Conservation (phyloP, 495 filamentous ascomycete species). For the Cudoniella acicularis region DNA sequence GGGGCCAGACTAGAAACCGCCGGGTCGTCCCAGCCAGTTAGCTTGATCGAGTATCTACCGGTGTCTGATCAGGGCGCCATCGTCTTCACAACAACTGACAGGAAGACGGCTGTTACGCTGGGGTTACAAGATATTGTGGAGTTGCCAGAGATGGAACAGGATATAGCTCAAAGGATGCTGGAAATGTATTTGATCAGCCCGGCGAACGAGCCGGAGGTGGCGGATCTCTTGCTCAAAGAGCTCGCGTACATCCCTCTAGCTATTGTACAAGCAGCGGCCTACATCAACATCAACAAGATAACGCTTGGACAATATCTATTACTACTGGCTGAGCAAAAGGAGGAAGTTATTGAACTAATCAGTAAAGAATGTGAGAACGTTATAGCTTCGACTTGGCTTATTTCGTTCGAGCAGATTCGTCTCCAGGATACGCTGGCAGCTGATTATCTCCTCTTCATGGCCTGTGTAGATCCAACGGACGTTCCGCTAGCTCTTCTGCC, state of each 20-base stretch:
- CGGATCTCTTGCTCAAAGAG: slow-evolving; percentile 30
- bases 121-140: slow-evolving; percentile 27
- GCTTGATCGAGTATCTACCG: slow-evolving; percentile 28
- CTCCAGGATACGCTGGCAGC: slow-evolving; percentile 32
- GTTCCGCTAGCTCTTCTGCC: slow-evolving; percentile 15
- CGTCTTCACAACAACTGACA: slow-evolving; percentile 20
- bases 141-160: slow-evolving; percentile 26
- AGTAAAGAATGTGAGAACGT: slow-evolving; percentile 45
- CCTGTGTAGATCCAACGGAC: slow-evolving; percentile 10
- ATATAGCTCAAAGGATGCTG: slow-evolving; percentile 25
- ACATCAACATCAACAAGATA: slow-evolving; percentile 39
- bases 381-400: slow-evolving; percentile 51
- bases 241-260: slow-evolving; percentile 44
- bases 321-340: slow-evolving; percentile 39
- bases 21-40: slow-evolving; percentile 7
- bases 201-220: slow-evolving; percentile 3
- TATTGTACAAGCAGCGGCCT: slow-evolving; percentile 44
- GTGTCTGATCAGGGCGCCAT: slow-evolving; percentile 7
- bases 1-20: slow-evolving; percentile 8
- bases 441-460: slow-evolving; percentile 37
- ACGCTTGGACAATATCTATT: slow-evolving; percentile 39
- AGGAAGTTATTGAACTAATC: slow-evolving; percentile 29
- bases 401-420: slow-evolving; percentile 46
- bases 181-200: slow-evolving; percentile 20
- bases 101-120: slow-evolving; percentile 6